phyloP scores from a whole-genome alignment of 306 rosid species.

The Ziziphus jujuba region DNA sequence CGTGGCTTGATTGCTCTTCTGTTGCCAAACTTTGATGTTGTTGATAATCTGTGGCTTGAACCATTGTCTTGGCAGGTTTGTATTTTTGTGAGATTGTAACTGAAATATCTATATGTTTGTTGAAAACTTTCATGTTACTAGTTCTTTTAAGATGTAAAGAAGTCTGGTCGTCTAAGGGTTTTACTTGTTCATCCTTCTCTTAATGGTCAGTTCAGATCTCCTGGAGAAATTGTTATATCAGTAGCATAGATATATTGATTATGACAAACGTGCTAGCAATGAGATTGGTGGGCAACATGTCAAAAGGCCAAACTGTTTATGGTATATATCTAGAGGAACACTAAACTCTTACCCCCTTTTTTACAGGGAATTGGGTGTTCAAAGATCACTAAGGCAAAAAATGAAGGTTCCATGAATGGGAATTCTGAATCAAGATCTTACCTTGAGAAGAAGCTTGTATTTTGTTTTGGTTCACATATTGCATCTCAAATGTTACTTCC shows the following conservation, averaged over 20 bases:
- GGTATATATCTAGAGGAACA: slow-evolving; percentile 17
- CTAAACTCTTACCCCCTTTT: slow-evolving; percentile 26
- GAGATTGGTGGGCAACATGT: neutral
- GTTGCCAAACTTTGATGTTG: slow-evolving; percentile 84
- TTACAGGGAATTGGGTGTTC: slow-evolving; percentile 95
- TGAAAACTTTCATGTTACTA: neutral
- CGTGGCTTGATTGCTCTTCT: slow-evolving; percentile 85
- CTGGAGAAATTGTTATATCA: slow-evolving; percentile 8
- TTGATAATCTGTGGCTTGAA: slow-evolving; percentile 92
- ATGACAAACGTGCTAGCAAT: neutral
- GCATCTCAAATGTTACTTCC: slow-evolving; percentile 93
- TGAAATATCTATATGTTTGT: neutral
- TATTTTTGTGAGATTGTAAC: neutral
- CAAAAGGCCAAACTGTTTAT: neutral
- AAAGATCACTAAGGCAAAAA: slow-evolving; percentile 74
- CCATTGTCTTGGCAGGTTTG: slow-evolving; percentile 96
- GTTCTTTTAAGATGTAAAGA: neutral
- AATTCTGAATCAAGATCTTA: slow-evolving; percentile 90
- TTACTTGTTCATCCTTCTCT: neutral
- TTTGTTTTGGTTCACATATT: slow-evolving; percentile 91
- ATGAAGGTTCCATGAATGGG: slow-evolving; percentile 61
- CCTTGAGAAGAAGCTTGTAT: slow-evolving; percentile 92
- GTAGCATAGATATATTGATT: neutral
- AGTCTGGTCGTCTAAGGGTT: neutral
- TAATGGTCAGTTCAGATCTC: slow-evolving; percentile 8